Evolutionary conservation across 768 basidiomycete genomes (phyloP), one percentile per base, ranked within the genome.

Genomic region (Tricholoma matsutake): DNA sequence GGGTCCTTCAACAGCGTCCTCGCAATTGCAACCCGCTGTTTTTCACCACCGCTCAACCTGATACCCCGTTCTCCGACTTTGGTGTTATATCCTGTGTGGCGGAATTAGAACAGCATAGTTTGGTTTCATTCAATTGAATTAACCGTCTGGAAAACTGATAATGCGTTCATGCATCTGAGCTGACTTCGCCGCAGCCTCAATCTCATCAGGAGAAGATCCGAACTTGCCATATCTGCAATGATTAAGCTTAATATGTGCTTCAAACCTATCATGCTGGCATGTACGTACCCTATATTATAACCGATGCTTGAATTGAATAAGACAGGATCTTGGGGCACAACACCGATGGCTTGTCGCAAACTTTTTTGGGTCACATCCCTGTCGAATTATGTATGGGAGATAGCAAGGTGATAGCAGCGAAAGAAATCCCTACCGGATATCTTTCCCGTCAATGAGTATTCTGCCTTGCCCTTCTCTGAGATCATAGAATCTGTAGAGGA

Each of bases 401-500:
- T 49, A 47, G 52, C 54, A 29, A 55, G 14, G 47, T 32, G 31
- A 51, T 25, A 16, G 53, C 25, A 45, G 22, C 18, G 0, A 16
- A 45, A 18, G 6, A 41, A 31, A n/a, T 20, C 2, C 66, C 16
- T 63, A 78, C 81, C 80, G 76, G 58, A 98, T 91, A 67, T 97
- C 92, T 67, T 91, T 82, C 4, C 90, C 92, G 66, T 97, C 94
- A 61, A 96, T 86, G 51, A 86, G 74, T 65, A 96, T 94, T 41
- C 88, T 78, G 13, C 90, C 90, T 62, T 89, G 83, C 32, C 94
- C 94, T 57, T 86, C 84, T 16, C 83, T 81, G 13, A 95, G 79
- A 67, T 98, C 95, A 71, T 98, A 97, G 76, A 98, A 94, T 20
- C 95, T 83, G 73, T 93, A 97, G 14, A 98, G 78, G 29, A 96